phyloP scores from a whole-genome alignment of 768 basidiomycete species.

The Amanita muscaria region DNA sequence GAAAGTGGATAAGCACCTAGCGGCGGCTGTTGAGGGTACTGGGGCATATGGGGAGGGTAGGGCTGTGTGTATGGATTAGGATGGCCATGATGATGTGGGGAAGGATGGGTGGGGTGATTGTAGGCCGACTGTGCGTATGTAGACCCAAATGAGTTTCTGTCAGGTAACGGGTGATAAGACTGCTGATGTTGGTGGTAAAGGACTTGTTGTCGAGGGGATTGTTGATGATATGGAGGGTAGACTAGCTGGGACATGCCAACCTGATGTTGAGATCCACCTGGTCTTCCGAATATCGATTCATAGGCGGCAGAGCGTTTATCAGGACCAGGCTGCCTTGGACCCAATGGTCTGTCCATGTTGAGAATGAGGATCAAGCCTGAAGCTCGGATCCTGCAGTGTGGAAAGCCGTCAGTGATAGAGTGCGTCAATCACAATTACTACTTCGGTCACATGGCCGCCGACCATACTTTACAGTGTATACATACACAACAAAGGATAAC shows the following conservation, averaged over 20 bases:
- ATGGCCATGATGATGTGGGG: conserved; percentile 15
- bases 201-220: conserved; percentile 18
- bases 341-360: conserved; percentile 42
- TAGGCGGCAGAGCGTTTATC: conserved; percentile 79
- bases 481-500: not conserved
- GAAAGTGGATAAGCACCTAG: conserved; percentile 15
- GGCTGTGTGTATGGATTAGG: conserved; percentile 28
- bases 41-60: conserved; percentile 25
- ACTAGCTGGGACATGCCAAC: conserved; percentile 14
- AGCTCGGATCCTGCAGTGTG: no score
- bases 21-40: conserved; percentile 17
- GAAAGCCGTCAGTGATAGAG: conserved; percentile 11
- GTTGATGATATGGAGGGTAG: conserved; percentile 18
- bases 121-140: conserved; percentile 25
- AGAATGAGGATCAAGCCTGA: no score
- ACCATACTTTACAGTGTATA: no score
- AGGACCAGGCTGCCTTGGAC: conserved; percentile 56
- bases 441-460: no score
- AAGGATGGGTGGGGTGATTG: conserved; percentile 17
- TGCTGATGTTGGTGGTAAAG: conserved; percentile 31
- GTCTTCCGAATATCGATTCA: conserved; percentile 82
- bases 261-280: conserved; percentile 48
- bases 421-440: conserved; percentile 8
- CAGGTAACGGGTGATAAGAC: conserved; percentile 34
- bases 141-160: conserved; percentile 38